phyloP scores from a whole-genome alignment of 2,329 filamentous ascomycete genomes.

The Xylariaceae sp. region DNA sequence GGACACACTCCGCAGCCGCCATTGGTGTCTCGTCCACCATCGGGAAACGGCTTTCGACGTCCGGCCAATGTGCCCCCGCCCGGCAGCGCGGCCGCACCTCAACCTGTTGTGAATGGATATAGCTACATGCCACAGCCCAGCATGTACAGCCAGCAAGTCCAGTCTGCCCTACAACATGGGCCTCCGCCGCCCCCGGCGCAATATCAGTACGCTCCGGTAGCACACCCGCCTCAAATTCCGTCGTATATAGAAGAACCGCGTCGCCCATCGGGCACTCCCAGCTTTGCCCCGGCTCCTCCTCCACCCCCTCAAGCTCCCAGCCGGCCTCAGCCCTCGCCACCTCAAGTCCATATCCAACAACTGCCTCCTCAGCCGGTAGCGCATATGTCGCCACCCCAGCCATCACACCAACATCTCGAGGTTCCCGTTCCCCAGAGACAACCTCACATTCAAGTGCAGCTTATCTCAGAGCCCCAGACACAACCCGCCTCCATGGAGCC shows the following conservation, averaged over 20 bases:
- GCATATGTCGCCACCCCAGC: slow-evolving; percentile 51
- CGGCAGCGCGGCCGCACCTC: slow-evolving; percentile 57
- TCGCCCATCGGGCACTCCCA: slow-evolving; percentile 66
- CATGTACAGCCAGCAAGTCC: slow-evolving; percentile 69
- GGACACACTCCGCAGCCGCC: slow-evolving; percentile 79
- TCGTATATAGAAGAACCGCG: slow-evolving; percentile 73
- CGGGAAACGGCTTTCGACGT: slow-evolving; percentile 73
- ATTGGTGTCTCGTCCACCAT: slow-evolving; percentile 70
- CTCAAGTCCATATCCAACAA: slow-evolving; percentile 53
- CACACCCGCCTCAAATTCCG: slow-evolving; percentile 52
- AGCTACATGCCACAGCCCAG: slow-evolving; percentile 81
- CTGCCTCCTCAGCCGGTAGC: slow-evolving; percentile 45
- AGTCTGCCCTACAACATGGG: slow-evolving; percentile 41
- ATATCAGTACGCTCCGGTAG: slow-evolving; percentile 37
- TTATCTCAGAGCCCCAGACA: slow-evolving; percentile 35
- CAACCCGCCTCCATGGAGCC: slow-evolving; percentile 48
- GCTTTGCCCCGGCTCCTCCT: slow-evolving; percentile 53
- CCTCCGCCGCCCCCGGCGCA: slow-evolving; percentile 31
- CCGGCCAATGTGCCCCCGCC: slow-evolving; percentile 69
- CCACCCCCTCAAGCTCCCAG: slow-evolving; percentile 42
- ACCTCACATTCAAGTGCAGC: slow-evolving; percentile 23
- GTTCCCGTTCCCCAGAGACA: slow-evolving; percentile 35
- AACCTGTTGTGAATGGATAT: slow-evolving; percentile 62
- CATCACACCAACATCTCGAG: slow-evolving; percentile 42
- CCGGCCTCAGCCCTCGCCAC: slow-evolving; percentile 56